These are phyloP conservation scores for Hypoxylon fragiforme DNA, from an alignment of 495 filamentous ascomycete species.

Conservation along the genomic window DNA sequence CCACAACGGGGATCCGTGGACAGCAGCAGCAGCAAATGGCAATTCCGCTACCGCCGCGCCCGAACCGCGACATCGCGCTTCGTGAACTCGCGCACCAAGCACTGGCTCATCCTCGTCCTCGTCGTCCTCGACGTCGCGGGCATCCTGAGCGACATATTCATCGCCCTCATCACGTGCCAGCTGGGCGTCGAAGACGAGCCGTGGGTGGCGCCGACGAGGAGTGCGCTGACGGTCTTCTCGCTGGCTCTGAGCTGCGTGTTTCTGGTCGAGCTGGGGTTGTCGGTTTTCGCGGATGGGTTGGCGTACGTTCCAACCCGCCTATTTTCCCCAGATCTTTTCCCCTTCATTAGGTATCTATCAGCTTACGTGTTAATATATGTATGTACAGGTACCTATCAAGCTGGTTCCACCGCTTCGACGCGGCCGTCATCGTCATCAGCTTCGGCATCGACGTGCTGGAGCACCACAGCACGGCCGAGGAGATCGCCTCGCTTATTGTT, in stretches of 20 bases:
- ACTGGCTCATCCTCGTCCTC: conserved; percentile 38
- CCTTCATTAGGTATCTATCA: conserved; percentile 57
- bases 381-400: conserved; percentile 63
- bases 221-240: conserved; percentile 48
- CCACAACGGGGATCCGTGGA: too few relatives aligned
- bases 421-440: conserved; percentile 60
- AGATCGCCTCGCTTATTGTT: conserved; percentile 65
- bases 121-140: conserved; percentile 30
- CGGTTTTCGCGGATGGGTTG: conserved; percentile 59
- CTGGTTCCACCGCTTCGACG: conserved; percentile 67
- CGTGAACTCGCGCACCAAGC: conserved; percentile 59
- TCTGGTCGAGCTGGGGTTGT: conserved; percentile 59
- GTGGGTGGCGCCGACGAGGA: conserved; percentile 43
- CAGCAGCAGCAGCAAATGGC: too few relatives aligned
- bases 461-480: conserved; percentile 59
- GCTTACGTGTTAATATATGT: too few relatives aligned
- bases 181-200: conserved; percentile 39
- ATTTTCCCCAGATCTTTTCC: not conserved
- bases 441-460: conserved; percentile 63
- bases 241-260: conserved; percentile 64
- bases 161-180: conserved; percentile 64
- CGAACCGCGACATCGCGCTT: conserved; percentile 40
- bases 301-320: conserved; percentile 43
- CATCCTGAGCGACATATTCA: conserved; percentile 50
- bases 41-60: conserved; percentile 16